Evolutionary conservation across 2,329 filamentous ascomycete genomes (phyloP), one percentile per base, ranked within the genome.

Genomic region (Fusarium sambucinum): DNA sequence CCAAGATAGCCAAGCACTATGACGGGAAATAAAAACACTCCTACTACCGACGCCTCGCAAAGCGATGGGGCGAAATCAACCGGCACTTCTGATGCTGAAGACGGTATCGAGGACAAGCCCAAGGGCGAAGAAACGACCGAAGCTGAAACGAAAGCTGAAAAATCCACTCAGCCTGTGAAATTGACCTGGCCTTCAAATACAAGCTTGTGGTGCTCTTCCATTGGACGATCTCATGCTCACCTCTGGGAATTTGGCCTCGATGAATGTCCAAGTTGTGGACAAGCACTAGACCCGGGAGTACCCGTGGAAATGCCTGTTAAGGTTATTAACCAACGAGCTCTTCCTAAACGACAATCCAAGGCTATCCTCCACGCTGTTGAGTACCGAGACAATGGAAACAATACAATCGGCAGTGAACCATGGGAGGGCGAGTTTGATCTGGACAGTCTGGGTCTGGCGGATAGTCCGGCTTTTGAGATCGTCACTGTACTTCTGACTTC

Each of bases 91-190:
- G n/a, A 21, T 19, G 27, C 6, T n/a, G 5, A 13, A 19, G 19
- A 45, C 9, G 27, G n/a, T 7, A 21, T 30, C n/a, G 19, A 30
- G 30, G 42, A 30, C 2, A n/a, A 19, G 17, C 5, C 8, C 1
- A 10, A 21, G n/a, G n/a, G 8, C 12, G n/a, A 30, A 16, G n/a
- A 30, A 6, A 29, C 12, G 12, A 13, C 17, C 12, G 11, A 45
- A 30, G 12, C 7, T 14, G 13, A 21, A 30, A 19, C 14, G n/a
- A 16, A 4, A 45, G 7, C 3, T 6, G 27, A 6, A 5, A 30
- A 45, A 8, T 8, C 13, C 0, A 2, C 6, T 0, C 6, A 19
- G 0, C 3, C 12, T 16, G 23, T 23, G 9, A 4, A 10, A 10
- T 3, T 45, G 8, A n/a, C 19, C 17, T 45, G 42, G 42, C 17